Percentiles rank a stretch among this genome's conserved stretches.
These are phyloP conservation scores for Ustilago xerochloae DNA, from an alignment of 1,284 basidiomycete genomes.

Conservation along the genomic window DNA sequence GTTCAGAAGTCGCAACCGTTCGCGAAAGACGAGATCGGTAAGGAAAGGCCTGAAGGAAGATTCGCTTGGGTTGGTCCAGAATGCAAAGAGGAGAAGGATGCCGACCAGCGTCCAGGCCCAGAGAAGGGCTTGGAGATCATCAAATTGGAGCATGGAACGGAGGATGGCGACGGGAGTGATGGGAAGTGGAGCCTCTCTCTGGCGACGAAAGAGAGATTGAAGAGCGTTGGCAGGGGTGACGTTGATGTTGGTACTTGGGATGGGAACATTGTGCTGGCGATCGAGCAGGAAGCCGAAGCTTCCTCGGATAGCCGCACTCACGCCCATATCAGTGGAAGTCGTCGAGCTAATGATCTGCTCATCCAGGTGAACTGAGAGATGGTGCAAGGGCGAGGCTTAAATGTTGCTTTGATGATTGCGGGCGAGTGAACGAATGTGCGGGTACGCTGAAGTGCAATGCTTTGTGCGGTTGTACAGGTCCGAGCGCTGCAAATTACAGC, in stretches of 20 bases:
- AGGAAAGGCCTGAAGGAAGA: constrained; percentile 90
- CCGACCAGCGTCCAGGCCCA: constrained; percentile 51
- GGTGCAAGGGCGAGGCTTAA: not conserved
- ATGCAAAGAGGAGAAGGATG: constrained; percentile 72
- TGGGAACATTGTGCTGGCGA: constrained; percentile 20
- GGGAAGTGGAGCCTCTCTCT: constrained; percentile 32
- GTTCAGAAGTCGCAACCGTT: constrained; percentile 83
- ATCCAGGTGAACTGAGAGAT: constrained; percentile 17
- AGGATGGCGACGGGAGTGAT: constrained; percentile 36
- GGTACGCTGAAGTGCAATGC: not conserved
- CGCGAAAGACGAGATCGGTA: constrained; percentile 92
- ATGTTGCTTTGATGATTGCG: not conserved
- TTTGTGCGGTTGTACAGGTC: constrained; percentile 21
- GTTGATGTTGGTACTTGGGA: constrained; percentile 17
- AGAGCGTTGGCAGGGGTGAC: constrained; percentile 37
- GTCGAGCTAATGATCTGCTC: constrained; percentile 1
- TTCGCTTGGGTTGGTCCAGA: constrained; percentile 91
- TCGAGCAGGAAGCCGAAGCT: constrained; percentile 43
- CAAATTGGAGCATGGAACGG: constrained; percentile 34
- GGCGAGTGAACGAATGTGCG: not conserved
- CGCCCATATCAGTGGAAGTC: constrained; percentile 29
- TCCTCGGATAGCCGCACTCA: constrained; percentile 37
- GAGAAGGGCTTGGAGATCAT: constrained; percentile 47
- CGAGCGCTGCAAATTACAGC: constrained; percentile 34
- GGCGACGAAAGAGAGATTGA: constrained; percentile 38